A percentile compares a stretch with the other conserved stretches of the same genome.
phyloP scores from a whole-genome alignment of 2,329 filamentous ascomycete genomes.

The Exserohilum turcica region DNA sequence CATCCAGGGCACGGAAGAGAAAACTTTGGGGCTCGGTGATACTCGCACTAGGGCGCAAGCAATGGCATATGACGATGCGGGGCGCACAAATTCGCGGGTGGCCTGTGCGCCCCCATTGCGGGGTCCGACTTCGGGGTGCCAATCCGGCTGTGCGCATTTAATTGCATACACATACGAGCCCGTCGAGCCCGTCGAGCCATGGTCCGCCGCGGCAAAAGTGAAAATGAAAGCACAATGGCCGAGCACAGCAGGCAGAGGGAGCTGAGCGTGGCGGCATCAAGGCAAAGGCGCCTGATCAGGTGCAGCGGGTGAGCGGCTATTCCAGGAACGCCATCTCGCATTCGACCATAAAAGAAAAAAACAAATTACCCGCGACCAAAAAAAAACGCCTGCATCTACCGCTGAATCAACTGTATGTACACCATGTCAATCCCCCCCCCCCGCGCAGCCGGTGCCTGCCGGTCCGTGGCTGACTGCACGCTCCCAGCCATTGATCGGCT shows the following conservation, averaged over 20 bases:
- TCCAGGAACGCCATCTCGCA: conserved; percentile 11
- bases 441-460: conserved; percentile 9
- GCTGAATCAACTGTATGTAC: conserved; percentile 1
- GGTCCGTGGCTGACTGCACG: conserved; percentile 2
- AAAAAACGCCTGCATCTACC: conserved; percentile 1
- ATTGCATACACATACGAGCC: no score
- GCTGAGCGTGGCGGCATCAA: no score
- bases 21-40: conserved; percentile 21
- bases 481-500: not conserved
- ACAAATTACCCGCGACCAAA: not conserved
- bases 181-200: not conserved
- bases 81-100: conserved; percentile 19
- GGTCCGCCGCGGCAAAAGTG: not conserved
- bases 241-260: no score
- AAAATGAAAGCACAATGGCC: not conserved
- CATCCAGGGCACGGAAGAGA: conserved; percentile 9
- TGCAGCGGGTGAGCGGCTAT: conserved; percentile 9
- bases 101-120: conserved; percentile 11
- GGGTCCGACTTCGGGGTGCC: conserved; percentile 20
- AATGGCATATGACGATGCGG: conserved; percentile 25
- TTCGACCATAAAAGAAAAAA: conserved; percentile 5
- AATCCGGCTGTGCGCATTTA: conserved; percentile 3
- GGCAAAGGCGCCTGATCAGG: not conserved
- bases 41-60: conserved; percentile 9
- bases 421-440: not conserved